Evolutionary conservation across 306 rosid genomes (phyloP).

Genomic region (Cicer chorassanicum): DNA sequence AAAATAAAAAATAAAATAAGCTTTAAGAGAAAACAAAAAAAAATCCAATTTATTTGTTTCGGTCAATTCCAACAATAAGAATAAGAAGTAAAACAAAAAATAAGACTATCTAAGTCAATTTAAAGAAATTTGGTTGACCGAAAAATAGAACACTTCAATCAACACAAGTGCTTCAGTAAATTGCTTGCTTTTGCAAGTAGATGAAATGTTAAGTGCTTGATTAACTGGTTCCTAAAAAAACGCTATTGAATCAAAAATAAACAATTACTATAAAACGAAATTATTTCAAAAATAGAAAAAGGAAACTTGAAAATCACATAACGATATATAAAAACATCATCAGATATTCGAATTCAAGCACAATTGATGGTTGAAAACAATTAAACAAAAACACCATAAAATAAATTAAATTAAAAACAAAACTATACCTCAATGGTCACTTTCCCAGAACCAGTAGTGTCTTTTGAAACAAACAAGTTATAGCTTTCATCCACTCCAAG

Average conservation of each 20-base stretch:
- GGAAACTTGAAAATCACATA: background rate
- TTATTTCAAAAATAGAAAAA: constrained; percentile 16
- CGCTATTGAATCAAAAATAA: background rate
- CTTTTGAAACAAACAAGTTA: constrained; percentile 56
- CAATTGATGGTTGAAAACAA: background rate
- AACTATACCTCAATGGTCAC: constrained; percentile 78
- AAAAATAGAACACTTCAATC: background rate
- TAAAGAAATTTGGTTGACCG: background rate
- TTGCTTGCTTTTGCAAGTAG: background rate
- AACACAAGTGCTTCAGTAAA: background rate
- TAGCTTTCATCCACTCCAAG: constrained; percentile 99
- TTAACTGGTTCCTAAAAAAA: constrained; percentile 23
- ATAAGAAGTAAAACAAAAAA: constrained; percentile 27
- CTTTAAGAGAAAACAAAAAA: background rate
- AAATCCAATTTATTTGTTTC: constrained; percentile 7
- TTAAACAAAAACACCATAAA: too few relatives aligned
- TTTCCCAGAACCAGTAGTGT: constrained; percentile 44
- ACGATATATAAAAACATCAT: background rate
- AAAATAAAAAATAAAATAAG: background rate
- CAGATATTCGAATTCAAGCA: constrained; percentile 21
- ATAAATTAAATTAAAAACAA: background rate
- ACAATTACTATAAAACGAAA: background rate
- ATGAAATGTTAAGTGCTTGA: background rate
- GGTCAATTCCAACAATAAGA: constrained; percentile 8
- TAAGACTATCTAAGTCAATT: background rate